Percentiles rank a stretch among this genome's conserved stretches.
These are phyloP conservation scores for Oenanthe sinensis DNA, from an alignment of 129 eudicot species.

Conservation along the genomic window DNA sequence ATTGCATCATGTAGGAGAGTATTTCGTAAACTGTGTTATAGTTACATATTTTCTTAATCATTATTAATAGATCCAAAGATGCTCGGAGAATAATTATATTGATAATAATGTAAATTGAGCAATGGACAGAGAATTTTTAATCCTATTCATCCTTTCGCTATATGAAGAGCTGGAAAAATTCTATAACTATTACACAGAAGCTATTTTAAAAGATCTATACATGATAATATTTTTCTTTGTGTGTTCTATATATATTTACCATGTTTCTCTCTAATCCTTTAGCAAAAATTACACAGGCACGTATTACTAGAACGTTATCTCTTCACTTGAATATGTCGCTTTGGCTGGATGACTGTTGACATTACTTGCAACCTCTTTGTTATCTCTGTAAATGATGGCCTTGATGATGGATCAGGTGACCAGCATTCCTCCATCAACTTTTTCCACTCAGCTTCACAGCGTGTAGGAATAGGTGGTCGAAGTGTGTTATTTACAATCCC, in stretches of 20 bases:
- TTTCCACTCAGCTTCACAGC: slow-evolving; percentile 58
- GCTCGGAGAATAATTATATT: background rate
- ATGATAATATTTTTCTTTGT: background rate
- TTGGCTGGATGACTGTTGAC: slow-evolving; percentile 39
- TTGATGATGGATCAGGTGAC: slow-evolving; percentile 55
- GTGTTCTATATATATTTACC: background rate
- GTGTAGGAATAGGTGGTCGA: slow-evolving; percentile 53
- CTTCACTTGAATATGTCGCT: slow-evolving; percentile 28
- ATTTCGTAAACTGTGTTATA: no score
- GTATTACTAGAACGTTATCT: slow-evolving; percentile 23
- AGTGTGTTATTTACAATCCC: slow-evolving; percentile 62
- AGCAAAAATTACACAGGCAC: slow-evolving; percentile 1
- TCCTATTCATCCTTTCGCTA: background rate
- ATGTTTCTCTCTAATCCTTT: background rate
- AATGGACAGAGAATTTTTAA: background rate
- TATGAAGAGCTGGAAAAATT: background rate
- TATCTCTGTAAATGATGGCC: slow-evolving; percentile 67
- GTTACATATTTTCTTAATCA: background rate
- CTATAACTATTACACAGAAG: slow-evolving; percentile 9
- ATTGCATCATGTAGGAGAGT: no score
- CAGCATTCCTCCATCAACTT: slow-evolving; percentile 80
- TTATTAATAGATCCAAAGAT: background rate
- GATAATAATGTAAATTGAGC: background rate
- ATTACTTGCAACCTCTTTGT: slow-evolving; percentile 47
- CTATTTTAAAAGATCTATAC: slow-evolving; percentile 8